Base-by-base conservation (phyloP, 345 rosid genomes). In the Citrus sp. region DNA sequence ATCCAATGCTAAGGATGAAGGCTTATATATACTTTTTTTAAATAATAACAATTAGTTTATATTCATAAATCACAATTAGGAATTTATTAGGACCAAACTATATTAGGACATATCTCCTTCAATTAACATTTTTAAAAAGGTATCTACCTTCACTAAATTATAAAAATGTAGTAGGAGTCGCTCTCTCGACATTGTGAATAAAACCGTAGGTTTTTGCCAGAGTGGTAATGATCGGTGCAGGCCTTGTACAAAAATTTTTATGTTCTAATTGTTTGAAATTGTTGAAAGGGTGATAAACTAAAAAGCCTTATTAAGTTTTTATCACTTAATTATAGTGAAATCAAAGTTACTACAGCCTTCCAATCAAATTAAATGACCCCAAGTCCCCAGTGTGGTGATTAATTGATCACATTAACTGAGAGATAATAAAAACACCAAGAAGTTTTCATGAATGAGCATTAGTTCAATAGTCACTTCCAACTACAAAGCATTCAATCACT, bases 1-100 rank as follows among this genome's bases (percentile, higher is more conserved):
- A 85, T 83, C 90, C 87, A 38, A 83, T 46, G 84, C 66, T 4
- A 70, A 46, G 18, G 51, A 46, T 13, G 51, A 46, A 46, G 16
- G 16, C 51, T 13, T 46, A 7, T 35, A 37, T 37, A 4, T 37
- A 10, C 0, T 10, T 3, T 42, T 42, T 42, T 42, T 12, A 6
- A 12, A 42, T 46, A 46, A 46, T 13, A 3, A 46, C 18, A 46
- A 46, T 13, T 12, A 46, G 51, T 46, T 46, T 13, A 3, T 46
- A 46, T 46, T 46, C 51, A 46, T 46, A 13, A 46, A 46, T 13
- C 1, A 46, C 14, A 46, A 12, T 46, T 46, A 46, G 5, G 18
- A 46, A 46, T 46, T 46, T 46, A 13, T 46, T 46, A 46, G 51
- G 51, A 42, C 4, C 51, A 10, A 0, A 12, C 51, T 42, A 42